Conservation (phyloP, 768 basidiomycete genomes). For the Termitomyces sp. region DNA sequence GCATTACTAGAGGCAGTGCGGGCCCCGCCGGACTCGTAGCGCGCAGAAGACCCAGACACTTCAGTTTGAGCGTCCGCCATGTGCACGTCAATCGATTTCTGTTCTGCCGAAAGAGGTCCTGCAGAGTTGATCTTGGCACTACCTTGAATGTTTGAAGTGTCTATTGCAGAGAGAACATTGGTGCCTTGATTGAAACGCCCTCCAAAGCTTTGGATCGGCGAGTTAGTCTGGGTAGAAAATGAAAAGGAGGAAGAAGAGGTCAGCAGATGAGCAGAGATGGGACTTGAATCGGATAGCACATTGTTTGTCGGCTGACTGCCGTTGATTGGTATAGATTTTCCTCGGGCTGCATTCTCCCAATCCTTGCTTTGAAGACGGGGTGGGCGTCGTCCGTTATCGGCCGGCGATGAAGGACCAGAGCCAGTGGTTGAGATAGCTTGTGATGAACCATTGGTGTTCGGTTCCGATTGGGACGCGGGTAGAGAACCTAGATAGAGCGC, state of each 20-base stretch:
- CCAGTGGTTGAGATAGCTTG: slow-evolving; percentile 24
- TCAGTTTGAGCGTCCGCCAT: slow-evolving; percentile 11
- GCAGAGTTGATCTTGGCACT: slow-evolving; percentile 14
- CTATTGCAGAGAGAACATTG: slow-evolving; percentile 11
- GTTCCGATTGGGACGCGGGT: slow-evolving; percentile 17
- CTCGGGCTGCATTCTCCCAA: slow-evolving; percentile 16
- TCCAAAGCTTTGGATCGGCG: slow-evolving; percentile 16
- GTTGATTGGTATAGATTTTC: slow-evolving; percentile 16
- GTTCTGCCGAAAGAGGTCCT: slow-evolving; percentile 10
- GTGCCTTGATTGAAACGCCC: slow-evolving; percentile 18
- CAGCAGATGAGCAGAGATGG: slow-evolving; percentile 7
- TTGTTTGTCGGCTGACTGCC: slow-evolving; percentile 22
- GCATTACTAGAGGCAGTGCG: slow-evolving; percentile 8
- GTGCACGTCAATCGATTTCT: slow-evolving; percentile 9
- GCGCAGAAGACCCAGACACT: slow-evolving; percentile 7
- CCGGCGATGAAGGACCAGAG: slow-evolving; percentile 16
- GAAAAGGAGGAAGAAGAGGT: slow-evolving; percentile 12
- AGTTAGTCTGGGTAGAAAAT: slow-evolving; percentile 13
- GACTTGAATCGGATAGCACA: slow-evolving; percentile 22
- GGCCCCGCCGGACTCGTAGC: slow-evolving; percentile 8
- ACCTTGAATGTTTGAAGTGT: slow-evolving; percentile 21
- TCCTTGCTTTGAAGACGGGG: slow-evolving; percentile 24
- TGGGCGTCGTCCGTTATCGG: slow-evolving; percentile 17
- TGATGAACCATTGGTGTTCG: slow-evolving; percentile 22
- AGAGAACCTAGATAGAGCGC: slow-evolving; percentile 57